phyloP scores from a whole-genome alignment of 257 asterid genomes.

The Sherardia arvensis region DNA sequence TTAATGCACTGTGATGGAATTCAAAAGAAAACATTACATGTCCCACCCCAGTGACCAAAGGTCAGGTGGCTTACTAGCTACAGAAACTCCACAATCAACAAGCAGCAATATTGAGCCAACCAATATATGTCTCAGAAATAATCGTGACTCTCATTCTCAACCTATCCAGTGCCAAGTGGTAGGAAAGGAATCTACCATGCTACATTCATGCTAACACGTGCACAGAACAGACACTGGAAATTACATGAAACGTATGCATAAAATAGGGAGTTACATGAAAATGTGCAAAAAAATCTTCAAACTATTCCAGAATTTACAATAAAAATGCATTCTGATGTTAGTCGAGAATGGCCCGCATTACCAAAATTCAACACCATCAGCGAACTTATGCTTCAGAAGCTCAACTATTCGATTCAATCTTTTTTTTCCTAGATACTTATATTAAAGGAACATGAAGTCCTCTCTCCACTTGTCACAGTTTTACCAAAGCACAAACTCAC shows the following conservation, averaged over 20 bases:
- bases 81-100: background rate
- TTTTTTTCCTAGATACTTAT: background rate
- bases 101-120: background rate
- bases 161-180: background rate
- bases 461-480: background rate
- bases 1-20: background rate
- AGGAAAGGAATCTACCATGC: background rate
- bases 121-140: background rate
- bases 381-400: background rate
- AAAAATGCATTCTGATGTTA: background rate
- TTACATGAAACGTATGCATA: background rate
- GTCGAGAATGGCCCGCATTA: background rate
- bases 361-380: background rate
- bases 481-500: background rate
- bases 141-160: background rate
- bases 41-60: background rate
- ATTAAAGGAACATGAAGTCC: background rate
- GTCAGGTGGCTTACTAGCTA: background rate
- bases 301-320: background rate
- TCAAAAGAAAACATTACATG: background rate
- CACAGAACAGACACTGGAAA: background rate
- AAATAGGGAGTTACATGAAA: background rate
- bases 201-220: background rate
- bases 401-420: background rate
- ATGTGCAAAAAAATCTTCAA: background rate